Percentiles rank a stretch among this genome's conserved stretches.
phyloP scores from a whole-genome alignment of 306 rosid genomes.

The Pachyrhizus erosus region DNA sequence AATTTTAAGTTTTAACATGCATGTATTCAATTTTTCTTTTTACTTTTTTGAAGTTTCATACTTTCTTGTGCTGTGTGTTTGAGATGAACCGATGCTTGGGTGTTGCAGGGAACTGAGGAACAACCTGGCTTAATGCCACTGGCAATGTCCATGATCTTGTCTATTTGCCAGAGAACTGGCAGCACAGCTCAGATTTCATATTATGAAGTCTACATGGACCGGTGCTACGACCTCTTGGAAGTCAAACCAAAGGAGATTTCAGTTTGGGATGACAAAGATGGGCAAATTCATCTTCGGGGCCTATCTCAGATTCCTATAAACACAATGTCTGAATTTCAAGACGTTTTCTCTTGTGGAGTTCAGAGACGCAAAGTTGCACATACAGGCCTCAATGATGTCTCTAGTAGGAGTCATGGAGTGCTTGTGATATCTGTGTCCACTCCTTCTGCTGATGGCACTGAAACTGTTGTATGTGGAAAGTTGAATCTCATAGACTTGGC shows the following conservation, averaged over 20 bases:
- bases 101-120: constrained; percentile 79
- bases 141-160: constrained; percentile 73
- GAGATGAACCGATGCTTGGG: constrained; percentile 34
- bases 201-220: constrained; percentile 90
- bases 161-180: constrained; percentile 63
- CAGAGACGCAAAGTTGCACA: constrained; percentile 85
- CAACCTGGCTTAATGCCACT: constrained; percentile 78
- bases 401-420: constrained; percentile 96
- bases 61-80: background rate
- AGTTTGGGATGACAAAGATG: constrained; percentile 82
- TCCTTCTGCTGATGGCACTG: constrained; percentile 51
- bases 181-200: constrained; percentile 76
- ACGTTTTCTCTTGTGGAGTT: constrained; percentile 65
- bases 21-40: background rate
- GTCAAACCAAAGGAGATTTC: constrained; percentile 76
- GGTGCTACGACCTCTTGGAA: constrained; percentile 89
- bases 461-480: constrained; percentile 62
- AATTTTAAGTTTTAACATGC: background rate
- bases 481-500: constrained; percentile 97
- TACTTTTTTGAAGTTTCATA: background rate
- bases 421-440: constrained; percentile 77
- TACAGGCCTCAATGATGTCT: constrained; percentile 87
- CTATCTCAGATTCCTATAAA: constrained; percentile 67
- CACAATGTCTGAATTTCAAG: constrained; percentile 71
- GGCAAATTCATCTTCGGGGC: constrained; percentile 87